Evolutionary conservation across 1,284 basidiomycete species (phyloP).

Genomic region (Melampsora americana): DNA sequence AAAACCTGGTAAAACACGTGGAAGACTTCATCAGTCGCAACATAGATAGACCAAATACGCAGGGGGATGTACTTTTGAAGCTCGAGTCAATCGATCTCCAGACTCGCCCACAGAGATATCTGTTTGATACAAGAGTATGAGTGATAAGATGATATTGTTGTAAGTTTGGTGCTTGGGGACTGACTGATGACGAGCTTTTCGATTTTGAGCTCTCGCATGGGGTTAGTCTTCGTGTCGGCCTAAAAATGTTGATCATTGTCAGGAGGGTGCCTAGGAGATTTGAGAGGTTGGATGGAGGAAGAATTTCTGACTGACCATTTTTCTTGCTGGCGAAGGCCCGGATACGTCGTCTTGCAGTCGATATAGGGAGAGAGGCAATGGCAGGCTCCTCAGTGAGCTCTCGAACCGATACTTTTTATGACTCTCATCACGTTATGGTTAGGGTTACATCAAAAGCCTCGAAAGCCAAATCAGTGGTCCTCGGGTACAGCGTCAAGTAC

Average conservation of each 20-base stretch:
- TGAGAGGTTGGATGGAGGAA: neutral
- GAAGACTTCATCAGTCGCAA: neutral
- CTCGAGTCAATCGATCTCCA: constrained; percentile 97
- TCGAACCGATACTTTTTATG: neutral
- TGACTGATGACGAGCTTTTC: constrained; percentile 44
- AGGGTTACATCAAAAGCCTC: neutral
- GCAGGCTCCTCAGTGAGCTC: neutral
- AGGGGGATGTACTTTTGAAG: constrained; percentile 73
- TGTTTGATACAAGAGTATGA: constrained; percentile 52
- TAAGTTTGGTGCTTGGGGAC: neutral
- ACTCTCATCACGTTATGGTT: neutral
- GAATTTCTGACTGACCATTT: neutral
- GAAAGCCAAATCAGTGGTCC: no score
- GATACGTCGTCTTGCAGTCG: neutral
- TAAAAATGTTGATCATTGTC: neutral
- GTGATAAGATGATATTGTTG: neutral
- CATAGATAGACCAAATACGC: neutral
- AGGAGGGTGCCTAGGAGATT: neutral
- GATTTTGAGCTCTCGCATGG: constrained; percentile 43
- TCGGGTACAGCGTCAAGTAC: no score
- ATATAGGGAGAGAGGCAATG: neutral
- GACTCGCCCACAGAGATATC: constrained; percentile 99
- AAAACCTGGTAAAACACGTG: constrained; percentile 56
- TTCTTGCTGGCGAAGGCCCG: neutral
- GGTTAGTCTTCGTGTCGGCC: constrained; percentile 43